Evolutionary conservation across 2,329 filamentous ascomycete genomes (phyloP).

Genomic region (Pezicula carpinea): DNA sequence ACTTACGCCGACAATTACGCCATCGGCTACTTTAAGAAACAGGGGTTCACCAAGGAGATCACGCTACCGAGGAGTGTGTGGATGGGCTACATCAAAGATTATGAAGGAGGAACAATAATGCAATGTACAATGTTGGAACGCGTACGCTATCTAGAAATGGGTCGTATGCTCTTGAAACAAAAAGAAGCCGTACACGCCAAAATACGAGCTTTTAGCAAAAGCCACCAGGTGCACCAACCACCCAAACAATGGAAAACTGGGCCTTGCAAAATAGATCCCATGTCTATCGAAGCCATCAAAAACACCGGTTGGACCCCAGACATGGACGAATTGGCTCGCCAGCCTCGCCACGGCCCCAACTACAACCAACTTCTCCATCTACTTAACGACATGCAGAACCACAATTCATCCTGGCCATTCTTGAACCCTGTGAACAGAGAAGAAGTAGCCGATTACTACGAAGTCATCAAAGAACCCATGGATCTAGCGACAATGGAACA

Average conservation of each 20-base stretch:
- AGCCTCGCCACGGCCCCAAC: constrained; percentile 92
- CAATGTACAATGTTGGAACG: constrained; percentile 96
- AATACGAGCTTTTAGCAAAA: constrained; percentile 85
- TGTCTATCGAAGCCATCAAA: constrained; percentile 82
- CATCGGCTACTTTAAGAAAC: constrained; percentile 98
- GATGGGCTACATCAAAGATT: constrained; percentile 99
- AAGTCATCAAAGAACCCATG: constrained; percentile 98
- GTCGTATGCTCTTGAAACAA: constrained; percentile 93
- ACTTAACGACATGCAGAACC: constrained; percentile 92
- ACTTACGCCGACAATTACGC: constrained; percentile 99
- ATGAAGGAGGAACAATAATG: constrained; percentile 98
- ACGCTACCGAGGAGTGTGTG: constrained; percentile 83
- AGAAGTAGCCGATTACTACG: constrained; percentile 97
- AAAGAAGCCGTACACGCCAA: constrained; percentile 95
- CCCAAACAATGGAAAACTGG: constrained; percentile 82
- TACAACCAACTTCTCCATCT: constrained; percentile 92
- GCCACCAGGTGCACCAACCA: constrained; percentile 79
- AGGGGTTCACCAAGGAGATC: constrained; percentile 98
- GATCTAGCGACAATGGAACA: constrained; percentile 93
- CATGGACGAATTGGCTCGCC: constrained; percentile 94
- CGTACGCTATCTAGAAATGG: constrained; percentile 88
- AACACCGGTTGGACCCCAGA: constrained; percentile 92
- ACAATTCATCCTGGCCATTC: constrained; percentile 92
- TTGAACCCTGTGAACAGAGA: constrained; percentile 89
- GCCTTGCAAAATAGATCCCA: constrained; percentile 71